Conservation (phyloP, 2,329 filamentous ascomycete genomes). For the Colletotrichum liriopes region DNA sequence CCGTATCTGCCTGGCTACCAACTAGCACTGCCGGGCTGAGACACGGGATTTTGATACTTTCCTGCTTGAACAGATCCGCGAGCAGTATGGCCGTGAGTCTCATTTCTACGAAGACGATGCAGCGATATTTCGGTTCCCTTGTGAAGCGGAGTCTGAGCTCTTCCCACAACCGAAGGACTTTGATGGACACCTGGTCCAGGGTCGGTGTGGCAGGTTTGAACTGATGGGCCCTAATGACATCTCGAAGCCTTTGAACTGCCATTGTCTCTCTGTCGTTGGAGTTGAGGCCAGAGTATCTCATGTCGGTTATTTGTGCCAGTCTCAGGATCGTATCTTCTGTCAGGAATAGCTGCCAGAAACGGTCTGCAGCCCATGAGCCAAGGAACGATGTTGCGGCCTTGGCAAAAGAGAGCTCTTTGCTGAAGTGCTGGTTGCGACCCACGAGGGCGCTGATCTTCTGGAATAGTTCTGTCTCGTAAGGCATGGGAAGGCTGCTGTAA, state of each 20-base stretch:
- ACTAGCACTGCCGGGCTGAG: constrained; percentile 74
- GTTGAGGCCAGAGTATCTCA: constrained; percentile 44
- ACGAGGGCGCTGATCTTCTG: constrained; percentile 65
- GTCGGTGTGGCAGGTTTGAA: constrained; percentile 56
- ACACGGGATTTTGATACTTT: constrained; percentile 69
- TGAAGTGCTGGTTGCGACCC: constrained; percentile 62
- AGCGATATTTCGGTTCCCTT: constrained; percentile 71
- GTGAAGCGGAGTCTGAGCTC: constrained; percentile 77
- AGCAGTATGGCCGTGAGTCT: constrained; percentile 84
- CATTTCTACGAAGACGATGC: constrained; percentile 90
- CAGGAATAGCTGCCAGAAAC: constrained; percentile 82
- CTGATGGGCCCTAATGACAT: constrained; percentile 67
- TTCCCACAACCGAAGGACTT: constrained; percentile 75
- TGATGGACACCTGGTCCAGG: constrained; percentile 74
- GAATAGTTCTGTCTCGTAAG: constrained; percentile 77
- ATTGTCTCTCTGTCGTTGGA: constrained; percentile 68
- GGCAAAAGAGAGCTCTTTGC: constrained; percentile 72
- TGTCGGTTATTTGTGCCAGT: constrained; percentile 69
- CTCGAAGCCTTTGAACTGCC: constrained; percentile 71
- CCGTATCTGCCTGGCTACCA: constrained; percentile 25
- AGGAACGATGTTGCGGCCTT: constrained; percentile 75
- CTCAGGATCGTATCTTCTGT: constrained; percentile 74
- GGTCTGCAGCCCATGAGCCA: constrained; percentile 88
- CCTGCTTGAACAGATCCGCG: constrained; percentile 74
- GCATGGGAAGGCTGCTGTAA: constrained; percentile 62